Base-by-base conservation (phyloP, 805 yeast genomes). In the Saturnispora quitensis region DNA sequence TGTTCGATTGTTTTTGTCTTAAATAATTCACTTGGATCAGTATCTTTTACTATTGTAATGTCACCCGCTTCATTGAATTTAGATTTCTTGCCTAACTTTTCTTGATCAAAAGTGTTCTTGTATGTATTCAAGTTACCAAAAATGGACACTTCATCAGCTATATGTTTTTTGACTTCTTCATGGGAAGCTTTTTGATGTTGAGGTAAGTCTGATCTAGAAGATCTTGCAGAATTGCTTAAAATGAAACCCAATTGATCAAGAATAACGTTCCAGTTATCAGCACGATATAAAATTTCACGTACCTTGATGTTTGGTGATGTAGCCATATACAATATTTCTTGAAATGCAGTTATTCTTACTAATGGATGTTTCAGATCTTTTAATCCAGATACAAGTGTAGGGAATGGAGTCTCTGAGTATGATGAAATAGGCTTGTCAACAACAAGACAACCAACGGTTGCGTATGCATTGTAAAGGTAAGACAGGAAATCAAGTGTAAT, bases 401-500 rank as follows among this genome's bases (percentile, higher is more conserved):
- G 77, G 47, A 82, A 69, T 7, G 88, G 89, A 48, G 78, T 81
- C 0, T 82, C 68, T 15, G 84, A 74, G 28, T 78, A 75, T 12
- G 77, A 65, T 44, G 84, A 77, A 8, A 86, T 72, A 18, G 87
- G 78, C 52, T 77, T 78, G 18, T 78, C 80, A 46, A 83, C 81
- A 58, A 82, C 84, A 48, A 86, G 61, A 62, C 91, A 85, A 2
- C 93, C 91, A 56, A 84, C 75, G 13, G 84, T 75, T 51, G 86
- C 74, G 61, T 83, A 84, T 2, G 84, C 84, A 59, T 80, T 73
- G 61, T 76, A 85, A 0, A 81, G 66, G 51, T 77, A 74, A 60
- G 82, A 82, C 24, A 76, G 62, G 8, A 75, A 45, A 59, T 85
- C 89, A 60, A 22, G 61, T 53, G 62, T 66, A 15, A 66, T 17